Evolutionary conservation across 2,329 filamentous ascomycete genomes (phyloP).

Genomic region (Pezizomycotina sp.): DNA sequence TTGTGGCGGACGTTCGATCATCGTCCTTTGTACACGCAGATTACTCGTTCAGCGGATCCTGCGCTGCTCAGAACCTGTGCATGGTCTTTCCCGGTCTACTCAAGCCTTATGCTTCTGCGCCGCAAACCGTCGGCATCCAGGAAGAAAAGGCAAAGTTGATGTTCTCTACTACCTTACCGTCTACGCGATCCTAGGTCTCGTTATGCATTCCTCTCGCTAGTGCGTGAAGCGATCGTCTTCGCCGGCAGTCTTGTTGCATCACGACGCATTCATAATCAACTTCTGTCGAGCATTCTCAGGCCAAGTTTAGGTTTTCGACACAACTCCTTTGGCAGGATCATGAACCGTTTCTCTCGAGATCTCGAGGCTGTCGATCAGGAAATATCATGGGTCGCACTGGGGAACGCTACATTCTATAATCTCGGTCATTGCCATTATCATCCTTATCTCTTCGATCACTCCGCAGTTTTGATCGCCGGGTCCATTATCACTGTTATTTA

Average conservation of each 20-base stretch:
- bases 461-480: constrained; percentile 78
- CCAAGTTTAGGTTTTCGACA: too few relatives aligned
- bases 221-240: constrained; percentile 78
- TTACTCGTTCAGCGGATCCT: constrained; percentile 28
- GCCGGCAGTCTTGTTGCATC: constrained; percentile 81
- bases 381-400: constrained; percentile 75
- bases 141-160: constrained; percentile 43
- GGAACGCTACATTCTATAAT: constrained; percentile 50
- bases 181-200: constrained; percentile 62
- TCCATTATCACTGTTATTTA: constrained; percentile 73
- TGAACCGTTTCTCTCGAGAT: constrained; percentile 98
- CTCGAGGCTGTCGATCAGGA: constrained; percentile 91
- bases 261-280: constrained; percentile 58
- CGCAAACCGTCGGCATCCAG: constrained; percentile 30
- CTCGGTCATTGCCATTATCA: constrained; percentile 65
- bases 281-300: constrained; percentile 65
- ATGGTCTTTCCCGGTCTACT: constrained; percentile 30
- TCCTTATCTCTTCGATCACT: constrained; percentile 74
- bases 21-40: constrained; percentile 26
- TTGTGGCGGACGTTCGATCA: constrained; percentile 28
- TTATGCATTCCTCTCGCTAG: constrained; percentile 68
- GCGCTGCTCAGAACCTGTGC: constrained; percentile 33
- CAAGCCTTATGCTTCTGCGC: too few relatives aligned
- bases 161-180: constrained; percentile 67
- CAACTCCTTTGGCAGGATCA: constrained; percentile 88